Conservation (phyloP, 2,329 filamentous ascomycete genomes). For the Drechslerella stenobrocha region DNA sequence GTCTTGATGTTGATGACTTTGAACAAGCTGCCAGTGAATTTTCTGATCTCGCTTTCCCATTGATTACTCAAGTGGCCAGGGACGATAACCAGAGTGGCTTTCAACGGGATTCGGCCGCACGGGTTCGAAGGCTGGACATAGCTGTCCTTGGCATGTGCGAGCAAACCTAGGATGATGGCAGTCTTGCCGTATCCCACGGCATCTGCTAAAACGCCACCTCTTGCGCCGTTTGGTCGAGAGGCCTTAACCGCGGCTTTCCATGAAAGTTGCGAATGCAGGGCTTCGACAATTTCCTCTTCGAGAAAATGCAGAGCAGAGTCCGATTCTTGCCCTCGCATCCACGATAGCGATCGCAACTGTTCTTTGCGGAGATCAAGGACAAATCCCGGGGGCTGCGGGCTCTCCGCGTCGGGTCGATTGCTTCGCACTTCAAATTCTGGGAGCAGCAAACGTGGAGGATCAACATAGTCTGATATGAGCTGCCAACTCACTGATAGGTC, state of each 20-base stretch:
- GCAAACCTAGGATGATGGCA: conserved; percentile 63
- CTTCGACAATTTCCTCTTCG: conserved; percentile 65
- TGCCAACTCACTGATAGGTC: conserved; percentile 56
- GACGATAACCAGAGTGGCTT: conserved; percentile 66
- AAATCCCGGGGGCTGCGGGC: conserved; percentile 56
- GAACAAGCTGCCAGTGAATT: conserved; percentile 58
- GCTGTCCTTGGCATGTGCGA: conserved; percentile 58
- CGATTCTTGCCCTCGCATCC: conserved; percentile 65
- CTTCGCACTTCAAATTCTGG: conserved; percentile 57
- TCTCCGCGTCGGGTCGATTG: conserved; percentile 56
- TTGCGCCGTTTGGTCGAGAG: conserved; percentile 56
- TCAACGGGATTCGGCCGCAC: conserved; percentile 55
- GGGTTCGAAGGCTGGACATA: conserved; percentile 44
- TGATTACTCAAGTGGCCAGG: conserved; percentile 63
- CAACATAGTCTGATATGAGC: conserved; percentile 58
- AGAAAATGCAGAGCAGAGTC: conserved; percentile 56
- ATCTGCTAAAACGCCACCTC: conserved; percentile 67
- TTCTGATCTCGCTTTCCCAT: conserved; percentile 63
- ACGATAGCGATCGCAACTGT: conserved; percentile 63
- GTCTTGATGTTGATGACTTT: conserved; percentile 59
- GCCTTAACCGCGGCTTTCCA: conserved; percentile 65
- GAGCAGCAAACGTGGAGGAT: conserved; percentile 51
- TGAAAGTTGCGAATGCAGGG: conserved; percentile 59
- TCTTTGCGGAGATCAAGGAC: conserved; percentile 58
- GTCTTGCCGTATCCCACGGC: conserved; percentile 71